Conservation (phyloP, 2,329 filamentous ascomycete genomes). For the Fusarium keratoplasticum region DNA sequence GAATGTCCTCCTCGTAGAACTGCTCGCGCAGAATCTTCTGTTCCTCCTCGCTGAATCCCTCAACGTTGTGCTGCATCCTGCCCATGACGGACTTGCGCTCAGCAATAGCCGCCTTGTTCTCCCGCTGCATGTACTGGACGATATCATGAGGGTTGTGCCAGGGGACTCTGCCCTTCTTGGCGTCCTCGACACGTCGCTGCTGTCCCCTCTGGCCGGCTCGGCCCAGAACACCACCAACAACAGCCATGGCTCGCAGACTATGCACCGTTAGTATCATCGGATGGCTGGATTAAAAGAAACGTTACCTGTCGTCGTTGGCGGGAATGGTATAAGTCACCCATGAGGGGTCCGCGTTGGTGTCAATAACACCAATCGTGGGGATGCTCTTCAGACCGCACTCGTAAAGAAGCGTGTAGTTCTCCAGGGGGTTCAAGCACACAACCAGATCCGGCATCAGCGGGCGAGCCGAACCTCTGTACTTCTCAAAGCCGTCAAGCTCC, state of each 20-base stretch:
- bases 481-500: conserved; percentile 69
- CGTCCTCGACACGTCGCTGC: conserved; percentile 71
- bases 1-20: conserved; percentile 40
- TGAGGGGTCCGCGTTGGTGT: conserved; percentile 91
- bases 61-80: conserved; percentile 49
- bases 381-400: conserved; percentile 91
- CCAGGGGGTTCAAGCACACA: conserved; percentile 89
- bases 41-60: conserved; percentile 54
- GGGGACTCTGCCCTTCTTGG: conserved; percentile 70
- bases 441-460: conserved; percentile 89
- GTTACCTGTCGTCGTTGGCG: conserved; percentile 92
- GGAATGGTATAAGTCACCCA: conserved; percentile 98
- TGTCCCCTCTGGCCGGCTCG: conserved; percentile 85
- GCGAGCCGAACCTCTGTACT: conserved; percentile 70
- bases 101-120: conserved; percentile 45
- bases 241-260: conserved; percentile 82
- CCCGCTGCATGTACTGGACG: conserved; percentile 51
- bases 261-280: conserved; percentile 37
- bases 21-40: conserved; percentile 48
- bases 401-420: conserved; percentile 91
- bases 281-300: conserved; percentile 3
- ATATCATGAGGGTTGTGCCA: conserved; percentile 66
- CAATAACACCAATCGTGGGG: conserved; percentile 93
- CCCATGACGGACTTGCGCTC: conserved; percentile 53
- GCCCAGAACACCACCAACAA: conserved; percentile 88